These are phyloP conservation scores for Mortierella sp. DNA, from an alignment of 371 early-diverging fungal species.

Conservation along the genomic window DNA sequence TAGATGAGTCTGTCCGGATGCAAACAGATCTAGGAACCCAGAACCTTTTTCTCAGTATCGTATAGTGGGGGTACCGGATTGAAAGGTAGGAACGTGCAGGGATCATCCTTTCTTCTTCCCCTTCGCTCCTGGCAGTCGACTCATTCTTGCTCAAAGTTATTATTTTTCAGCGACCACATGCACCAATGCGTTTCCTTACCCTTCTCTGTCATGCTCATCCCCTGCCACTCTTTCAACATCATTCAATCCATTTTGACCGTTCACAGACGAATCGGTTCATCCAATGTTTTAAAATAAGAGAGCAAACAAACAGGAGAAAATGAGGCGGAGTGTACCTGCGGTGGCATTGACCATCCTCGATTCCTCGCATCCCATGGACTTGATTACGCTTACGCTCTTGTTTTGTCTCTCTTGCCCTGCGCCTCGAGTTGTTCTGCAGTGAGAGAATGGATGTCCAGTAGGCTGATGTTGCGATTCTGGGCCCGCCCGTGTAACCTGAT, in stretches of 20 bases:
- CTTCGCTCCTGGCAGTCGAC: background rate
- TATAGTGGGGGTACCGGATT: too few relatives aligned
- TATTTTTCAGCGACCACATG: background rate
- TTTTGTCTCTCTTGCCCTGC: background rate
- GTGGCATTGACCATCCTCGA: background rate
- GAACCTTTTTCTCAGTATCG: too few relatives aligned
- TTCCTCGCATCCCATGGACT: background rate
- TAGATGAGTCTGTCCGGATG: too few relatives aligned
- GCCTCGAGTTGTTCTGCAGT: background rate
- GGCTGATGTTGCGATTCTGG: background rate
- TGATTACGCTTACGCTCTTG: background rate
- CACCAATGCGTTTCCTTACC: background rate
- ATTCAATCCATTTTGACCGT: background rate
- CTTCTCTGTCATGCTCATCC: background rate
- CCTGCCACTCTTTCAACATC: background rate
- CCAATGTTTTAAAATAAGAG: background rate
- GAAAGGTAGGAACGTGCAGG: too few relatives aligned
- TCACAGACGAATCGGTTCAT: background rate
- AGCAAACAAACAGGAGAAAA: background rate
- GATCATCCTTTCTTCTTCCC: too few relatives aligned
- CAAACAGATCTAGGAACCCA: too few relatives aligned
- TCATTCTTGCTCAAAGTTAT: background rate
- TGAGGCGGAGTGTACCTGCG: background rate
- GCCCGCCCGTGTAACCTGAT: slow-evolving; percentile 1
- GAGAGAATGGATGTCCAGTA: background rate